Evolutionary conservation across 371 early-diverging fungal genomes (phyloP), one percentile per base, ranked within the genome.

Genomic region (Dentiscutata heterogama): DNA sequence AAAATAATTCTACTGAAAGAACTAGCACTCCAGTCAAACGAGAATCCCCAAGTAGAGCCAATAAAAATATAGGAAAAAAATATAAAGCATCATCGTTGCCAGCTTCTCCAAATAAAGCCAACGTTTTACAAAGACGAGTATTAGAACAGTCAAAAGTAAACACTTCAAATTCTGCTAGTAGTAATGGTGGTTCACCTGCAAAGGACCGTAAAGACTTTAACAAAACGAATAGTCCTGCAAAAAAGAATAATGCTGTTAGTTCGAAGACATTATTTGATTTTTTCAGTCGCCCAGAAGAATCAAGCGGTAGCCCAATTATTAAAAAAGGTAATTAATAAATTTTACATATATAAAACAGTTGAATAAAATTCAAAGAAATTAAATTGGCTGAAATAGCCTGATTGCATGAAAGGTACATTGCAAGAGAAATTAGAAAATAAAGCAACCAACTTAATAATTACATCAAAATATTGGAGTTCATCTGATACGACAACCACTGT

Each of bases 401-500:
- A 20, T 58, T 20, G 22, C 22, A 35, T 70, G 11, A 70, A 46
- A n/a, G 70, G 42, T 46, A 42, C 20, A 11, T 11, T 14, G 8
- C 8, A 39, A 22, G 42, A n/a, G 14, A 70, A 70, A 70, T 35
- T 46, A 18, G 46, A 42, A 10, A 70, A 70, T n/a, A 25, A 35
- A 42, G 22, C 42, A 50, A 46, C 8, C 42, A 22, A 22, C 22
- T 16, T 22, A 35, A 70, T 10, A 20, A 20, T 18, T 39, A n/a
- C 70, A 11, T 39, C 58, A 61, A 77, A 39, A 50, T 77, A 77
- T 35, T 53, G 61, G 61, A 22, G 16, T 56, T 56, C 29, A 29
- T 7, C 7, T 53, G 53, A 29, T 51, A 27, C 39, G 2, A 20
- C 50, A 31, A 8, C 22, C 11, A 46, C 0, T 10, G 10, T 46